Conservation (phyloP, 345 rosid species). For the Eucalyptus polyanthemos region DNA sequence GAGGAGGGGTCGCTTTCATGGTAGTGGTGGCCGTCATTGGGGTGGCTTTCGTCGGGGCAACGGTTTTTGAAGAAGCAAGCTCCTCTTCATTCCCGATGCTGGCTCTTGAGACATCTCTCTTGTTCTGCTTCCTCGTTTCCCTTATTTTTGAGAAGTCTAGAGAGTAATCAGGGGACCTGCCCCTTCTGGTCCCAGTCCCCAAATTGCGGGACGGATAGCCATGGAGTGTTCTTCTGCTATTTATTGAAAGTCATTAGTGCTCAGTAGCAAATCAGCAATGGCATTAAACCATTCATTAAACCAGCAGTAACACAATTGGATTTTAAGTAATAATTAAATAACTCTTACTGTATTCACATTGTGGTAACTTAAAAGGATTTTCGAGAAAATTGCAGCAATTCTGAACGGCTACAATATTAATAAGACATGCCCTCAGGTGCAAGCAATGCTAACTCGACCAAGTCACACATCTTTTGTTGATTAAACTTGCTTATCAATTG, state of each 20-base stretch:
- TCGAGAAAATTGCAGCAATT: neutral
- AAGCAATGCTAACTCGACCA: neutral
- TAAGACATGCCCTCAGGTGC: neutral
- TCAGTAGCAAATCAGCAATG: neutral
- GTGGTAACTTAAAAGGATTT: neutral
- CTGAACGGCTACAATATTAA: neutral
- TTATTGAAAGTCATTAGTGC: neutral
- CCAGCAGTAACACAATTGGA: neutral
- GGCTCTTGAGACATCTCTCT: constrained; percentile 78
- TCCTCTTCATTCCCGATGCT: constrained; percentile 95
- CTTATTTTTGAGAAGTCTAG: constrained; percentile 85
- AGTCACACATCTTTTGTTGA: neutral
- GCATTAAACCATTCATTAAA: neutral
- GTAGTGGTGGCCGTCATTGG: constrained; percentile 6
- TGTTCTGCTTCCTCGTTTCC: constrained; percentile 93
- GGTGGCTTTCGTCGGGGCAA: constrained; percentile 3
- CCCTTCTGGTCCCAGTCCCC: constrained; percentile 99
- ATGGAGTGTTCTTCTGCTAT: constrained; percentile 49
- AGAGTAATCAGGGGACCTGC: constrained; percentile 78
- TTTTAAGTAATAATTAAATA: neutral
- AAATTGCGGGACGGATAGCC: constrained; percentile 96
- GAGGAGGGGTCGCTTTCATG: constrained; percentile 24
- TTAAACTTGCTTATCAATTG: neutral
- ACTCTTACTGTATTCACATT: neutral
- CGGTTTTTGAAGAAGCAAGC: constrained; percentile 44